phyloP scores from a whole-genome alignment of 352 stramenopile genomes.

The Phytophthora ohioensis region DNA sequence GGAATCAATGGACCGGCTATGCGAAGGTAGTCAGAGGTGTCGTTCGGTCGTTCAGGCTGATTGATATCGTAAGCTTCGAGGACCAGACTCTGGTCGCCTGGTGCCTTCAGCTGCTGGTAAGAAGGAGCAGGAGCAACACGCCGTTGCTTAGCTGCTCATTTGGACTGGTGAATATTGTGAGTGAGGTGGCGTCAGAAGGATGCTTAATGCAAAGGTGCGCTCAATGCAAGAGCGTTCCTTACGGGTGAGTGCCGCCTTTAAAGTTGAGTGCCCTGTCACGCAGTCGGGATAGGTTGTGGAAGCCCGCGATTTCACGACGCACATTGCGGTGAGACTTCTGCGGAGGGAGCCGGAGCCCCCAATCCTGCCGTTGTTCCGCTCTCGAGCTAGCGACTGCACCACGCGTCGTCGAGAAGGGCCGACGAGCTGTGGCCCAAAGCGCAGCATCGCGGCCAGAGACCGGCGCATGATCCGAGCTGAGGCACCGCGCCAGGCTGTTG shows the following conservation, averaged over 20 bases:
- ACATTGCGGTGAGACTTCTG: constrained; percentile 21
- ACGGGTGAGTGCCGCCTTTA: not conserved
- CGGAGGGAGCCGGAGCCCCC: constrained; percentile 28
- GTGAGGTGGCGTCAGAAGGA: constrained; percentile 1
- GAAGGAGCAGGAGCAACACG: not conserved
- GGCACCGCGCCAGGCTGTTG: not conserved
- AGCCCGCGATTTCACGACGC: constrained; percentile 16
- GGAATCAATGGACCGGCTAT: constrained; percentile 9
- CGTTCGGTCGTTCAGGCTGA: constrained; percentile 16
- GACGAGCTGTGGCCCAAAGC: constrained; percentile 17
- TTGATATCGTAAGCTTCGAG: too few species aligned
- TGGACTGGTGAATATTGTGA: not conserved
- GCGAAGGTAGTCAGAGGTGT: constrained; percentile 28
- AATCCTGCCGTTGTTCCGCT: constrained; percentile 34
- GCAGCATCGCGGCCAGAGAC: constrained; percentile 13
- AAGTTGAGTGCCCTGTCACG: constrained; percentile 12
- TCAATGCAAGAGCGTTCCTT: constrained; percentile 15
- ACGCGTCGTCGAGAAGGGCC: constrained; percentile 26
- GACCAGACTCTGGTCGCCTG: constrained; percentile 17
- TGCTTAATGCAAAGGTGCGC: constrained; percentile 8
- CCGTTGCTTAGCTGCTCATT: not conserved
- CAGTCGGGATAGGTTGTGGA: constrained; percentile 4
- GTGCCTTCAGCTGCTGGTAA: constrained; percentile 6
- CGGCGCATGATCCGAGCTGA: not conserved
- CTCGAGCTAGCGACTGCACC: constrained; percentile 37